A percentile compares a stretch with the other conserved stretches of the same genome.
Conservation (phyloP, 1,139 yeast genomes). For the Scheffersomyces titani region DNA sequence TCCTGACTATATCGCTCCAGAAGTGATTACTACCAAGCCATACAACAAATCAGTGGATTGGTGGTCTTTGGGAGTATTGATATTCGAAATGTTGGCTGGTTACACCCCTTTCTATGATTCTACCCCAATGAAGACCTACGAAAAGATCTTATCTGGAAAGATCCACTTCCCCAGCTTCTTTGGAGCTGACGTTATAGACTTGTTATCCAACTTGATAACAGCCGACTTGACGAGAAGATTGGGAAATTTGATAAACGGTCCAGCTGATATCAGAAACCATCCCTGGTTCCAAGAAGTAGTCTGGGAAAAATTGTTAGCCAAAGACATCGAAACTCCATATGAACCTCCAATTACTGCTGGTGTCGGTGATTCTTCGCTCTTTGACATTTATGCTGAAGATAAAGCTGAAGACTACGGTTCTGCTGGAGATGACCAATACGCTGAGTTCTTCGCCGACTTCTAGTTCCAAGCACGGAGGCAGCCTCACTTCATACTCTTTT, state of each 20-base stretch:
- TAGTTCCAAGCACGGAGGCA: conserved; percentile 14
- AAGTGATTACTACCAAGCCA: conserved; percentile 61
- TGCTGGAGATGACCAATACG: conserved; percentile 51
- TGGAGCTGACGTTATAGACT: conserved; percentile 53
- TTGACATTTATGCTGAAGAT: conserved; percentile 60
- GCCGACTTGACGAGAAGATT: conserved; percentile 57
- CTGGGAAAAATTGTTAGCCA: conserved; percentile 58
- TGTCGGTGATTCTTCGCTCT: conserved; percentile 63
- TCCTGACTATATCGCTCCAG: conserved; percentile 66
- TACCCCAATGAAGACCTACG: conserved; percentile 64
- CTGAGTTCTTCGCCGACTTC: conserved; percentile 51
- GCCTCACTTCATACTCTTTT: neutral
- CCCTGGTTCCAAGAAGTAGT: conserved; percentile 63
- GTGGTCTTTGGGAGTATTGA: conserved; percentile 65
- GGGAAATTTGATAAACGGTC: conserved; percentile 60
- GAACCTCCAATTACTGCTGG: conserved; percentile 66
- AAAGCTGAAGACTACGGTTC: conserved; percentile 54
- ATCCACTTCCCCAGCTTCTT: conserved; percentile 52
- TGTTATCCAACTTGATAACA: conserved; percentile 51
- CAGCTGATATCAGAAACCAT: conserved; percentile 57
- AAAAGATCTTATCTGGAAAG: conserved; percentile 55
- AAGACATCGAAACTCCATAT: conserved; percentile 63
- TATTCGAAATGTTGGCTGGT: conserved; percentile 64
- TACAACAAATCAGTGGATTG: conserved; percentile 64
- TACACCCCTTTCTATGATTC: conserved; percentile 64